Percentiles rank a stretch among this genome's conserved stretches.
phyloP scores from a whole-genome alignment of 2,329 filamentous ascomycete species.

The Nemania sp. region DNA sequence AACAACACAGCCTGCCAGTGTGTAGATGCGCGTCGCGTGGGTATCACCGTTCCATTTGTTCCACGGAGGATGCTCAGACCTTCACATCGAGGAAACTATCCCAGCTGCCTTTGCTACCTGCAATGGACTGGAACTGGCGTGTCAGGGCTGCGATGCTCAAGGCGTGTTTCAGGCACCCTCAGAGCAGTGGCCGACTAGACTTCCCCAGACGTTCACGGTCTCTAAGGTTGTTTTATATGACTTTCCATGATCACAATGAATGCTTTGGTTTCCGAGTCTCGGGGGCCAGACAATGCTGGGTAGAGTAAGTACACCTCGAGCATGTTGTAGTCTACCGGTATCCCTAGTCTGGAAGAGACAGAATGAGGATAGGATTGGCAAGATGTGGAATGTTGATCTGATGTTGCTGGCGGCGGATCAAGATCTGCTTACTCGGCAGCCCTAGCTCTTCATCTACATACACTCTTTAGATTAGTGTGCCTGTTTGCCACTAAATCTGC shows the following conservation, averaged over 20 bases:
- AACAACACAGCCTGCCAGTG: too few species aligned
- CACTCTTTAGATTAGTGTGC: too few species aligned
- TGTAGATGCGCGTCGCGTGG: too few species aligned
- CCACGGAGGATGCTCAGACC: too few species aligned
- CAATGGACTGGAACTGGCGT: too few species aligned
- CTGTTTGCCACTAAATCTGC: too few species aligned
- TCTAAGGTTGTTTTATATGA: not conserved
- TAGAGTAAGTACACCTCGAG: too few species aligned
- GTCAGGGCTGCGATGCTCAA: conserved; percentile 3
- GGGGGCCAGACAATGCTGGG: too few species aligned
- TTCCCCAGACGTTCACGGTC: not conserved
- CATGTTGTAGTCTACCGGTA: too few species aligned
- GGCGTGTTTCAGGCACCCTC: conserved; percentile 6
- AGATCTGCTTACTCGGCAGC: conserved; percentile 6
- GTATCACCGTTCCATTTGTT: too few species aligned
- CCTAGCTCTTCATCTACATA: not conserved
- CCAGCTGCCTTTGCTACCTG: too few species aligned
- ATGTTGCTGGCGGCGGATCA: conserved; percentile 7
- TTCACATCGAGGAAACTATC: too few species aligned
- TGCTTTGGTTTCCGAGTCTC: not conserved
- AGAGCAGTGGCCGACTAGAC: not conserved
- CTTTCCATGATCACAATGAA: not conserved
- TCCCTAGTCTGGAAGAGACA: not conserved
- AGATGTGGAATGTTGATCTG: conserved; percentile 6
- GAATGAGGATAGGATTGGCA: conserved; percentile 18